Evolutionary conservation across 805 yeast species (phyloP), one percentile per base, ranked within the genome.

Genomic region (Zygosaccharomyces bailii): DNA sequence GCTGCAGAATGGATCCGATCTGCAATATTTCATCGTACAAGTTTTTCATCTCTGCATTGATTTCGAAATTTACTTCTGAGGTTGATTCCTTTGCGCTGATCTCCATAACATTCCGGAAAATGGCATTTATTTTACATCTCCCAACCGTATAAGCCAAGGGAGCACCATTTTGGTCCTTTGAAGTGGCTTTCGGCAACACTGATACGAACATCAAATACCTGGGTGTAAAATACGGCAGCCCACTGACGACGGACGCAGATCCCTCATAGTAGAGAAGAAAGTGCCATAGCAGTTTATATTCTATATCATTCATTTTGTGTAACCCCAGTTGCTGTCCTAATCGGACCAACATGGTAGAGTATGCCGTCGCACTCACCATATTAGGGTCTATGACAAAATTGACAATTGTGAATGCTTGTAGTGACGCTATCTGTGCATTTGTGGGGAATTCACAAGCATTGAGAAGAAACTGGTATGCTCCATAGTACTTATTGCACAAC

Each of bases 301-400:
- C 41, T 17, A 31, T 20, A 10, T 46, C 23, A 2, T 27, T 33
- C 11, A 39, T 32, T 24, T 46, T 54, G 34, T 54, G 52, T 23
- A 60, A 19, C 8, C 61, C 59, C 17, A 58, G 25, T 24, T 59
- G 61, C 45, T 60, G 63, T 3, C 54, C 61, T 23, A 58, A 46
- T 29, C 63, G 52, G 3, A 59, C 53, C 11, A 58, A 41, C 56
- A 57, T 58, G 9, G 61, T 48, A 1, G 65, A 55, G 38, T 56
- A 47, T 2, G 53, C 56, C 6, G 52, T 39, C 5, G 57, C 51
- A 18, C 51, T 49, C 1, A 54, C 55, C 65, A 60, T 60, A 42
- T 60, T 60, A 5, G 65, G 65, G 43, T 60, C 65, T 6, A 50
- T 42, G 2, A 60, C 50, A 47, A 59, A 59, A 42, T 58, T 57